Conservation (phyloP, 2,329 filamentous ascomycete species). For the Magnaporthales sp. region DNA sequence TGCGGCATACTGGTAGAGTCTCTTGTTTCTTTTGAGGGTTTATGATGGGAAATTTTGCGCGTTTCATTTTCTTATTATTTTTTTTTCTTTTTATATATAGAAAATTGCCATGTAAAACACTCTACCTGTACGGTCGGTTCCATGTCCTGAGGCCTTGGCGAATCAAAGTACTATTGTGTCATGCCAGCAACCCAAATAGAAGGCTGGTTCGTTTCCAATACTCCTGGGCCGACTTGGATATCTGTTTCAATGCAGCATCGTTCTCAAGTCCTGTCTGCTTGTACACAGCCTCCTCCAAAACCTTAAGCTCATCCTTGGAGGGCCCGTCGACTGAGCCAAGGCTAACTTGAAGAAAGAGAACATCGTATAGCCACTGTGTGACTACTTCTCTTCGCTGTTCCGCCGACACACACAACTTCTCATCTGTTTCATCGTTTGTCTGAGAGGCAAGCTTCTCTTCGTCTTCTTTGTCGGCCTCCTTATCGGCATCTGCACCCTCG, state of each 20-base stretch:
- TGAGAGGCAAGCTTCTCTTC: constrained; percentile 10
- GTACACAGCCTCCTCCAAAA: constrained; percentile 36
- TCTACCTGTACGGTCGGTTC: constrained; percentile 6
- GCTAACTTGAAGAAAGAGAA: constrained; percentile 39
- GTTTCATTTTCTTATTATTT: constrained; percentile 1
- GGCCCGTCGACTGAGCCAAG: constrained; percentile 23
- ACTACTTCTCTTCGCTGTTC: constrained; percentile 36
- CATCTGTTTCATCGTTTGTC: constrained; percentile 7
- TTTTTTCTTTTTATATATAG: constrained; percentile 4
- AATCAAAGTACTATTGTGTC: constrained; percentile 11
- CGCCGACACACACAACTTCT: neutral
- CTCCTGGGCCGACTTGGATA: constrained; percentile 58
- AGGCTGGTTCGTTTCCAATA: constrained; percentile 80
- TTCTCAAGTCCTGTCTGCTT: constrained; percentile 38
- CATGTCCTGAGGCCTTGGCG: neutral
- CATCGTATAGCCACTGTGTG: constrained; percentile 55
- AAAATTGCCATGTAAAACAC: neutral
- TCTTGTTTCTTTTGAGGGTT: neutral
- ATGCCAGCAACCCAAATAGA: constrained; percentile 68
- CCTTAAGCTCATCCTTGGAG: constrained; percentile 24
- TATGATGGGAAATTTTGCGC: constrained; percentile 7
- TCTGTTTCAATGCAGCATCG: constrained; percentile 37
- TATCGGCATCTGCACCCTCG: constrained; percentile 9
- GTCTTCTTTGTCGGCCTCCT: constrained; percentile 9
- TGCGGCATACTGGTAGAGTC: neutral